A percentile compares a stretch with the other conserved stretches of the same genome.
Evolutionary conservation across 2,329 filamentous ascomycete species (phyloP).

Genomic region (Fusarium penzigii): DNA sequence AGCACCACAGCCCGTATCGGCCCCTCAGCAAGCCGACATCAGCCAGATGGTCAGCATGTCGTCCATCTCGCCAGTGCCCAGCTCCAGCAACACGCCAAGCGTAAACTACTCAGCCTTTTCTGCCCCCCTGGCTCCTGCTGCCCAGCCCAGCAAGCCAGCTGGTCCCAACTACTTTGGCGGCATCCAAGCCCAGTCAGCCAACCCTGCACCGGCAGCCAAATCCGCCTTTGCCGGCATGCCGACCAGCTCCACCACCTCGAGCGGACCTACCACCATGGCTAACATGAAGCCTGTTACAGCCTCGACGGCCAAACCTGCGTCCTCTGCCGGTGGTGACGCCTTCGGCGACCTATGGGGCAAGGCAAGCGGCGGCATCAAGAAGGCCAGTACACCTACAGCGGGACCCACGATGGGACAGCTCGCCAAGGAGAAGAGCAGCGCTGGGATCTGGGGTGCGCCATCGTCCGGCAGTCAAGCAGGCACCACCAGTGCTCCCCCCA

Average conservation of each 20-base stretch:
- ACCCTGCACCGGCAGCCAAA: conserved; percentile 30
- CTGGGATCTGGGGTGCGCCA: conserved; percentile 87
- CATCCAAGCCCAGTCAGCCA: conserved; percentile 51
- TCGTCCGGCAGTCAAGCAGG: conserved; percentile 42
- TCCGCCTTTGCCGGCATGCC: conserved; percentile 32
- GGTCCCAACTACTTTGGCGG: conserved; percentile 96
- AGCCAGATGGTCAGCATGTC: conserved; percentile 78
- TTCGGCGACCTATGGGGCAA: conserved; percentile 87
- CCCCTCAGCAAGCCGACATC: conserved; percentile 76
- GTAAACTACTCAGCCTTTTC: conserved; percentile 67
- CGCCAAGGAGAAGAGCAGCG: conserved; percentile 96
- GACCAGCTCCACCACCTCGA: conserved; percentile 33
- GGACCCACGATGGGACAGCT: conserved; percentile 87
- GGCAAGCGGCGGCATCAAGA: conserved; percentile 74
- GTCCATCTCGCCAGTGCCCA: conserved; percentile 75
- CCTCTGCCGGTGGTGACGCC: conserved; percentile 71
- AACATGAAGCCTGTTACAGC: conserved; percentile 51
- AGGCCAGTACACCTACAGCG: conserved; percentile 59
- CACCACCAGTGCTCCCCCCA: conserved; percentile 28
- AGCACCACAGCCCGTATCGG: conserved; percentile 82
- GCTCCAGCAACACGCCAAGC: conserved; percentile 54
- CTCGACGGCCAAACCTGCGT: conserved; percentile 51
- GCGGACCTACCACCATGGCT: conserved; percentile 41
- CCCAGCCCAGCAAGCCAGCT: conserved; percentile 54
- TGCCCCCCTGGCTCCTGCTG: conserved; percentile 34